Conservation (phyloP, 352 stramenopile genomes). For the Globisporangium parvum region DNA sequence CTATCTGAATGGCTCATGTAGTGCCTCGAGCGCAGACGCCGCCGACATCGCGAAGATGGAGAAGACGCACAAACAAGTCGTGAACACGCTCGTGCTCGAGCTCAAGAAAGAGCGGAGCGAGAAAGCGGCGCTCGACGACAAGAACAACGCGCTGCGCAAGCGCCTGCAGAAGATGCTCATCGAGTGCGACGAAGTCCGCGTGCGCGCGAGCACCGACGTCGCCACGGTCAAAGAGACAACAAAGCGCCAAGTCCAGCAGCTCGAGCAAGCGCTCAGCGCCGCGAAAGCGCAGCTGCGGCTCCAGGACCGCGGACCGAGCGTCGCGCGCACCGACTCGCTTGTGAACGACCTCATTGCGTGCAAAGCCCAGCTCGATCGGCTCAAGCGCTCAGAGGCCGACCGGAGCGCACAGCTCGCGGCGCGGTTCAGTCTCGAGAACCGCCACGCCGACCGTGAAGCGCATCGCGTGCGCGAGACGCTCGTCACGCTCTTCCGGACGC, state of each 20-base stretch:
- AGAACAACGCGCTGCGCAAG: slow-evolving; percentile 62
- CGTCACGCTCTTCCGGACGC: slow-evolving; percentile 29
- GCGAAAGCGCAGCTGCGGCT: slow-evolving; percentile 50
- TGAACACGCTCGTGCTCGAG: slow-evolving; percentile 49
- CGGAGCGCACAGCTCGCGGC: slow-evolving; percentile 33
- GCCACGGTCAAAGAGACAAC: slow-evolving; percentile 43
- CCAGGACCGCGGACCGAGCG: slow-evolving; percentile 47
- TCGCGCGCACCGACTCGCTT: slow-evolving; percentile 43
- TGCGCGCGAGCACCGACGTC: slow-evolving; percentile 43
- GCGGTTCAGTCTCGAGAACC: slow-evolving; percentile 46
- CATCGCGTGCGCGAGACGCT: slow-evolving; percentile 42
- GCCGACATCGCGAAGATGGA: slow-evolving; percentile 16
- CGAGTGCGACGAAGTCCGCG: slow-evolving; percentile 63
- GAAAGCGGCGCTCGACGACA: slow-evolving; percentile 48
- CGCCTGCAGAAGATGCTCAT: slow-evolving; percentile 75
- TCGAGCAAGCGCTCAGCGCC: slow-evolving; percentile 32
- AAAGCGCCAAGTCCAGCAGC: slow-evolving; percentile 35
- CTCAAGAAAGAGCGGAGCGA: slow-evolving; percentile 51
- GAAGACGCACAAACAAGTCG: slow-evolving; percentile 28
- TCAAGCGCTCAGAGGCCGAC: slow-evolving; percentile 48
- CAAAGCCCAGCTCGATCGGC: slow-evolving; percentile 42
- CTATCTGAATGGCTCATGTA: slow-evolving; percentile 5
- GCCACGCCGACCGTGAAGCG: slow-evolving; percentile 47
- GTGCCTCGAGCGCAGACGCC: slow-evolving; percentile 17
- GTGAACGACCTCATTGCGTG: slow-evolving; percentile 31